Conservation (phyloP, 208 protist genomes). For the Leishmania major region DNA sequence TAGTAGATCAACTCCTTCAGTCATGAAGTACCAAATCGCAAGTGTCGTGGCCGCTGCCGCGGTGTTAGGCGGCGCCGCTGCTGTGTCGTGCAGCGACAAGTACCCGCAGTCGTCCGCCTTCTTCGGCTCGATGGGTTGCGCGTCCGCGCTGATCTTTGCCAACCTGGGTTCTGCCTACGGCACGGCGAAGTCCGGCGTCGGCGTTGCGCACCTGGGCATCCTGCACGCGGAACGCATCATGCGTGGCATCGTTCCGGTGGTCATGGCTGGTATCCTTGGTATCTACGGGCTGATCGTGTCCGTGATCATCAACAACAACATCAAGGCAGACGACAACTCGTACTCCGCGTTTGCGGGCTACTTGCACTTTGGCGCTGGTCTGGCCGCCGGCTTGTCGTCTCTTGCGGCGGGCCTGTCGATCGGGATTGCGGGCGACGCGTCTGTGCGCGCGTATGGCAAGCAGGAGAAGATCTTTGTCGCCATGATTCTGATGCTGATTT, state of each 20-base stretch:
- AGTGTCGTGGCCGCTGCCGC: constrained; percentile 22
- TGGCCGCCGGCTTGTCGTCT: constrained; percentile 95
- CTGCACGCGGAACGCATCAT: constrained; percentile 95
- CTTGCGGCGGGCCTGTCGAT: constrained; percentile 99
- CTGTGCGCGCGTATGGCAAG: constrained; percentile 87
- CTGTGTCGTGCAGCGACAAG: constrained; percentile 65
- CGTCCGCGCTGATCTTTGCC: constrained; percentile 90
- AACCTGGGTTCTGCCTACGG: constrained; percentile 98
- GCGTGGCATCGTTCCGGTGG: constrained; percentile 91
- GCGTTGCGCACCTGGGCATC: constrained; percentile 98
- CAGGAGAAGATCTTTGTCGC: constrained; percentile 98
- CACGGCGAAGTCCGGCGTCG: constrained; percentile 98
- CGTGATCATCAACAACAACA: constrained; percentile 96
- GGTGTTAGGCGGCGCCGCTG: constrained; percentile 36
- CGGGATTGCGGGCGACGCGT: constrained; percentile 99
- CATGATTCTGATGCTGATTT: constrained; percentile 99
- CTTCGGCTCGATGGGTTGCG: constrained; percentile 97
- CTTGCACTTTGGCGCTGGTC: constrained; percentile 88
- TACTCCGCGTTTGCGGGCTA: constrained; percentile 83
- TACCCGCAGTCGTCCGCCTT: constrained; percentile 92
- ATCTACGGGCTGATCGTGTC: constrained; percentile 99
- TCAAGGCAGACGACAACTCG: constrained; percentile 66
- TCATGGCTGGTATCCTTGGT: constrained; percentile 98
- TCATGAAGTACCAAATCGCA: constrained; percentile 29
- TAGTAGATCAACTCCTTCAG: neutral